Base-by-base conservation (phyloP, 2,329 filamentous ascomycete genomes). In the Epichloe gansuensis region DNA sequence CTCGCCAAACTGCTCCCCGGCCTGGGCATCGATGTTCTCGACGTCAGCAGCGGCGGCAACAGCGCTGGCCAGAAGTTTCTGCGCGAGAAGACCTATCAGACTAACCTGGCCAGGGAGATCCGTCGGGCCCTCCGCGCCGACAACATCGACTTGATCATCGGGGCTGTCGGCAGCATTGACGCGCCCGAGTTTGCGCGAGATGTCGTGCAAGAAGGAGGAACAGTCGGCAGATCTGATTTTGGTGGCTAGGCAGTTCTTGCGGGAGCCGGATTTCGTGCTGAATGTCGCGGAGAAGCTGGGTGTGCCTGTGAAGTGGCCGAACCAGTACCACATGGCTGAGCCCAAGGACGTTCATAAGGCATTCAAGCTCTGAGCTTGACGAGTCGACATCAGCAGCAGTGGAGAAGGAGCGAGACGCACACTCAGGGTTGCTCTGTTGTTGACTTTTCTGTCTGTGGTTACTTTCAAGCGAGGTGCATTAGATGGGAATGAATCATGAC, bases 221-320 rank as follows among this genome's bases (percentile, higher is more conserved):
- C 52, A 57, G 38, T 51, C 58, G 37, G 80, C 77, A 1, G 90
- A 96, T 63, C 67, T 91, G n/a, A 81, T 85, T 0, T 75, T 91
- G 17, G 75, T 85, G 1, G 91, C 80, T 0, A 75, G 88, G 52
- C 84, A 86, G 62, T 93, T 93, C 68, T 75, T 94, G 69, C 81
- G 88, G 65, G 88, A 95, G 63, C 86, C 90, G 0, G 83, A 87
- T 54, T 82, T 90, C 63, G 85, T 89, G 8, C 81, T 88, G 68
- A 76, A 78, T 37, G 83, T 80, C 56, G 90, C 88, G 0, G 77
- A 86, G 55, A 79, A 89, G 58, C 71, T 95, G 35, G 82, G 80
- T 9, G 81, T 91, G 3, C 72, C 81, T 54, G 80, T 91, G 5
- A 73, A 83, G 60, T 85, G 84, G 79, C 80, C 89, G 1, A 81